Conservation (phyloP, 2,329 filamentous ascomycete species). For the Fusarium gaditjirri region DNA sequence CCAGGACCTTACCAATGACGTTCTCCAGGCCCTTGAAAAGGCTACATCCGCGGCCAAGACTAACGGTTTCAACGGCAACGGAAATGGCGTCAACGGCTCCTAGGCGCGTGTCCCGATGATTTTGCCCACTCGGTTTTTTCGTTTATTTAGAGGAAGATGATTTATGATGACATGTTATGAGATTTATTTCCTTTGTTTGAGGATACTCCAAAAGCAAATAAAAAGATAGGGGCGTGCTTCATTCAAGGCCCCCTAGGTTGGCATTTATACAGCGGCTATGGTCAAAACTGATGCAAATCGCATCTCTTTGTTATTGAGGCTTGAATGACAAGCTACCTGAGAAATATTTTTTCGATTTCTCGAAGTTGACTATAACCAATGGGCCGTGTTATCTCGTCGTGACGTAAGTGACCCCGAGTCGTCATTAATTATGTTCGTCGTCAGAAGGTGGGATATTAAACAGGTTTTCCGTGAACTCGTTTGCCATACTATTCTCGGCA, state of each 20-base stretch:
- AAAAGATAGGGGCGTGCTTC: conserved; percentile 21
- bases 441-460: conserved; percentile 30
- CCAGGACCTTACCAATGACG: conserved; percentile 83
- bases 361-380: neutral
- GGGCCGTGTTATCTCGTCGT: conserved; percentile 5
- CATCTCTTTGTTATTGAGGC: conserved; percentile 34
- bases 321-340: conserved; percentile 38
- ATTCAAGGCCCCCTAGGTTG: conserved; percentile 10
- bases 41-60: conserved; percentile 62
- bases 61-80: conserved; percentile 45
- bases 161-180: conserved; percentile 36
- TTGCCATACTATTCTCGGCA: conserved; percentile 44
- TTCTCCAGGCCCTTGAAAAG: conserved; percentile 82
- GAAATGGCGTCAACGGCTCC: conserved; percentile 42
- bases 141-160: conserved; percentile 26
- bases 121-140: conserved; percentile 3
- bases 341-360: conserved; percentile 27
- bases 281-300: conserved; percentile 22
- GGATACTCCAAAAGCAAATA: conserved; percentile 20
- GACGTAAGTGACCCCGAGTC: neutral
- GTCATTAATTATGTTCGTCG: conserved; percentile 21
- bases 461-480: conserved; percentile 48
- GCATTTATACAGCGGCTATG: conserved; percentile 37
- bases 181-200: conserved; percentile 24
- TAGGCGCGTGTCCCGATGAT: conserved; percentile 17